A percentile compares a stretch with the other conserved stretches of the same genome.
Evolutionary conservation across 2,329 filamentous ascomycete species (phyloP).

Genomic region (Paramyrothecium sp.): DNA sequence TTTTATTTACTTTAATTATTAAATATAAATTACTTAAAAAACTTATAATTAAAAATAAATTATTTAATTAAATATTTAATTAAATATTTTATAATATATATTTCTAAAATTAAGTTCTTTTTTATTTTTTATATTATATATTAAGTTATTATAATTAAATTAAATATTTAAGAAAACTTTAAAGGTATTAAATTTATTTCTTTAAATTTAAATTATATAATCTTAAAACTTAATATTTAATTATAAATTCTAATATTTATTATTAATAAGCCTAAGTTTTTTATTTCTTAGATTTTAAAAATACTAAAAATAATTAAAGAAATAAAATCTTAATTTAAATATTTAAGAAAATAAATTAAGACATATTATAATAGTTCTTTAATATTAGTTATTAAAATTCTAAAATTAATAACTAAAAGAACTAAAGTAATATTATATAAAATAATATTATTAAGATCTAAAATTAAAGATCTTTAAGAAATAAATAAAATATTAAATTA

Average conservation of each 20-base stretch:
- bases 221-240: not conserved
- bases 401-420: not conserved
- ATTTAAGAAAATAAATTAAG: too few species aligned
- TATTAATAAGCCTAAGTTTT: not conserved
- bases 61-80: not conserved
- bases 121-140: too few species aligned
- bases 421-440: not conserved
- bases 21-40: not conserved
- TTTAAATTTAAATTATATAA: not conserved
- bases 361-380: not conserved
- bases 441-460: not conserved
- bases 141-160: too few species aligned
- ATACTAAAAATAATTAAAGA: not conserved
- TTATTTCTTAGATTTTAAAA: not conserved
- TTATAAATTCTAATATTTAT: not conserved
- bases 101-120: too few species aligned
- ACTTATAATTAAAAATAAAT: not conserved
- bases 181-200: too few species aligned
- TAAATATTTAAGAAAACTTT: too few species aligned
- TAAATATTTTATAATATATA: too few species aligned
- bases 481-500: not conserved
- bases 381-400: not conserved
- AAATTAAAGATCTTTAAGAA: not conserved
- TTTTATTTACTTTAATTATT: too few species aligned
- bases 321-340: too few species aligned